These are phyloP conservation scores for Haemoproteus tartakovskyi DNA, from an alignment of 169 alveolate species.

Conservation along the genomic window DNA sequence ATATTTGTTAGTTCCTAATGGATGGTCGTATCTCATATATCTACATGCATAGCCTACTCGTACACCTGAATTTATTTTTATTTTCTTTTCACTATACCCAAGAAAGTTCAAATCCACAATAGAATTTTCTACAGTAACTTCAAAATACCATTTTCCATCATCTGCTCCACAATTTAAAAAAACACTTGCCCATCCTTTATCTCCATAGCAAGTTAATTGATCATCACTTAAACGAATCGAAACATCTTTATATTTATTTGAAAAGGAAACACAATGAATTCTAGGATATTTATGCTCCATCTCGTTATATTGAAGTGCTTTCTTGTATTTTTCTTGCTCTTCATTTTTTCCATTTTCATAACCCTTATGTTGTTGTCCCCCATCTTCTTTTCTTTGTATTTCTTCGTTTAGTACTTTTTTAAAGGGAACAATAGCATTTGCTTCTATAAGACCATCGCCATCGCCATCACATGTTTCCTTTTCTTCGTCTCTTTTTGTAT, in stretches of 20 bases:
- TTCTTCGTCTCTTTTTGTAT: no score
- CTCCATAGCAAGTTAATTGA: constrained; percentile 61
- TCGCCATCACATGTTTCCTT: no score
- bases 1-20: constrained; percentile 76
- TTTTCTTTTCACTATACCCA: constrained; percentile 27
- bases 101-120: constrained; percentile 30
- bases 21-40: constrained; percentile 81
- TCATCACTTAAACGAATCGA: constrained; percentile 33
- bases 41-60: constrained; percentile 88
- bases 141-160: constrained; percentile 73
- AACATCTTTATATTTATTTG: constrained; percentile 60
- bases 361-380: no score
- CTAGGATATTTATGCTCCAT: constrained; percentile 29
- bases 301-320: no score
- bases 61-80: constrained; percentile 12
- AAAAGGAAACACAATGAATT: constrained; percentile 44
- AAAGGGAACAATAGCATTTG: no score
- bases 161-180: constrained; percentile 60
- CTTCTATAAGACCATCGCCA: no score
- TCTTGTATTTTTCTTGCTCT: no score
- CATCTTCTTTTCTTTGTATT: no score
- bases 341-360: no score
- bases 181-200: constrained; percentile 66
- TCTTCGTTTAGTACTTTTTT: no score
- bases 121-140: constrained; percentile 66